Percentiles rank a stretch among this genome's conserved stretches.
Evolutionary conservation across 768 basidiomycete genomes (phyloP).

Genomic region (Amanita polypyramis): DNA sequence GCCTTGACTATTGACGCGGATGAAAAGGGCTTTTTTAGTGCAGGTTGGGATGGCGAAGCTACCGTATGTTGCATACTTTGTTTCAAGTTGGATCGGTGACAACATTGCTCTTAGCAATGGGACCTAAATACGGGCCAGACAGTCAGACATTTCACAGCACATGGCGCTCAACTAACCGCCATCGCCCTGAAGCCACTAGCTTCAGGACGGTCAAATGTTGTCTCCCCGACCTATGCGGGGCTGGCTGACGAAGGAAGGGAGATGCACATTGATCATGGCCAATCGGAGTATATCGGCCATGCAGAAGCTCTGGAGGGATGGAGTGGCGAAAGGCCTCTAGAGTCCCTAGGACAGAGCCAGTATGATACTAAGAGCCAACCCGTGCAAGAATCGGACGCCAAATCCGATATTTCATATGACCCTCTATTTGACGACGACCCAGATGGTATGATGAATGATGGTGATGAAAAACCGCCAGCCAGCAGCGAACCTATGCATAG

Average conservation of each 20-base stretch:
- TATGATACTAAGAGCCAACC: constrained; percentile 9
- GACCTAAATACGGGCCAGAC: constrained; percentile 86
- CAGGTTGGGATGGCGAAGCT: constrained; percentile 90
- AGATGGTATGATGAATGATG: constrained; percentile 43
- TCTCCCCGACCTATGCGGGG: constrained; percentile 8
- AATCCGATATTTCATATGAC: constrained; percentile 76
- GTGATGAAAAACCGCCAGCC: constrained; percentile 10
- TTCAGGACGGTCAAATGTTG: constrained; percentile 22
- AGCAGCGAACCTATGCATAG: constrained; percentile 7
- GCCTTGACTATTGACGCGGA: constrained; percentile 72
- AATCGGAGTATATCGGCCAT: neutral
- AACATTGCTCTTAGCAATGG: constrained; percentile 66
- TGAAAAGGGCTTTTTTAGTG: constrained; percentile 82
- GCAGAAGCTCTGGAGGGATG: neutral
- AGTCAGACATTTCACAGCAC: constrained; percentile 67
- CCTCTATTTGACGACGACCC: constrained; percentile 86
- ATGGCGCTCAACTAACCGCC: constrained; percentile 77
- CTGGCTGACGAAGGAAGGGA: neutral
- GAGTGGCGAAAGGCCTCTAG: neutral
- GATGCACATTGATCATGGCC: neutral
- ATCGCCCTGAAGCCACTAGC: constrained; percentile 64
- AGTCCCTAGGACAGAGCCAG: constrained; percentile 8
- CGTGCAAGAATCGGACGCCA: constrained; percentile 40
- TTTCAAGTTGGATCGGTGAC: constrained; percentile 5
- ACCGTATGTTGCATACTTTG: constrained; percentile 40